These are phyloP conservation scores for Atalantia buxifolia DNA, from an alignment of 345 rosid species.

Conservation along the genomic window DNA sequence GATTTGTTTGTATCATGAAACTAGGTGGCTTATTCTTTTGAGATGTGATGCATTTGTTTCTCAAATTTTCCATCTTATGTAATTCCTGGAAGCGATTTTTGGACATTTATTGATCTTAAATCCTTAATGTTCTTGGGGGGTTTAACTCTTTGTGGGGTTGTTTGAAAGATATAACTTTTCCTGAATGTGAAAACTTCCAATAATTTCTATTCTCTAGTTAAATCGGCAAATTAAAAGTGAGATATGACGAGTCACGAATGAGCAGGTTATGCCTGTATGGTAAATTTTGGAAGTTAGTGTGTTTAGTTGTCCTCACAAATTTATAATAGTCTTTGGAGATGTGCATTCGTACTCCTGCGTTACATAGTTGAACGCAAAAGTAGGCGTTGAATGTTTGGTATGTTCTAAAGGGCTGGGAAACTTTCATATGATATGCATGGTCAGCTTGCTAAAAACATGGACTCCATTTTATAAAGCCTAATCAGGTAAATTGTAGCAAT, in stretches of 20 bases:
- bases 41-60: constrained; percentile 6
- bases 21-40: background rate
- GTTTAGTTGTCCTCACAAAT: background rate
- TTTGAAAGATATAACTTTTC: background rate
- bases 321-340: background rate
- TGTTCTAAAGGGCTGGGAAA: background rate
- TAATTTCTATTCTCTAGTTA: background rate
- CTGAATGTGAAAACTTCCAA: background rate
- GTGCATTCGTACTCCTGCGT: background rate
- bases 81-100: background rate
- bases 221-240: background rate
- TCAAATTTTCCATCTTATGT: background rate
- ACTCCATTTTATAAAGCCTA: background rate
- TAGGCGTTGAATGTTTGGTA: background rate
- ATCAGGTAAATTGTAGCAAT: background rate
- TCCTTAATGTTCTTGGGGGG: background rate
- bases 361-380: background rate
- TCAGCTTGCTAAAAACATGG: background rate
- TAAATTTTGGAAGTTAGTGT: background rate
- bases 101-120: background rate
- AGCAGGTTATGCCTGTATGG: background rate
- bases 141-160: background rate
- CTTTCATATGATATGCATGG: no score
- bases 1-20: constrained; percentile 1
- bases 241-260: background rate